Evolutionary conservation across 192 early-diverging fungal genomes (phyloP).

Genomic region (Coemansia sp.): DNA sequence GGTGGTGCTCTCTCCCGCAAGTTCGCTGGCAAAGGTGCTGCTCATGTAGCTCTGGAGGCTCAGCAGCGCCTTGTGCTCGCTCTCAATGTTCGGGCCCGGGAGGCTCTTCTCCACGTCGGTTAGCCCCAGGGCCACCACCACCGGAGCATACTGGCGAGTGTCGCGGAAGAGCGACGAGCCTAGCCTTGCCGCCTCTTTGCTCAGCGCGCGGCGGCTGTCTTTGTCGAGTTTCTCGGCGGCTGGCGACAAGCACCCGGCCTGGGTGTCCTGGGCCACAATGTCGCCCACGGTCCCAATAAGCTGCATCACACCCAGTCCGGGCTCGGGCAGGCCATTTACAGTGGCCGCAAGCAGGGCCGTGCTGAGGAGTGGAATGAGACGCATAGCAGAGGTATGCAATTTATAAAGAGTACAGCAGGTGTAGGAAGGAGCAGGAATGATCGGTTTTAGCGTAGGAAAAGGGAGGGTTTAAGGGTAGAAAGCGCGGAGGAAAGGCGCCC

Average conservation of each 20-base stretch:
- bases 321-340: neutral
- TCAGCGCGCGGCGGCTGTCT: conserved; percentile 8
- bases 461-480: neutral
- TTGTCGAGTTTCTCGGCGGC: conserved; percentile 7
- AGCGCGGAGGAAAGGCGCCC: neutral
- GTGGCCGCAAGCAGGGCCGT: neutral
- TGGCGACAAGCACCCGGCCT: conserved; percentile 23
- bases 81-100: no score
- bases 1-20: neutral
- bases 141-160: conserved; percentile 42
- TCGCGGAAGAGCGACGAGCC: conserved; percentile 33
- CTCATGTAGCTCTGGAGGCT: conserved; percentile 15
- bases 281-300: neutral
- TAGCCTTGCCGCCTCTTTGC: conserved; percentile 20
- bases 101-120: no score
- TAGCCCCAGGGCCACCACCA: conserved; percentile 20
- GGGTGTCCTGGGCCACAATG: conserved; percentile 14
- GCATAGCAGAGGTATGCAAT: neutral
- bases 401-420: neutral
- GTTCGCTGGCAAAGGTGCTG: neutral
- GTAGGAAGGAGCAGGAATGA: no score
- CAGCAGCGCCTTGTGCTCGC: conserved; percentile 25
- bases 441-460: neutral
- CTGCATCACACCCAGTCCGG: neutral
- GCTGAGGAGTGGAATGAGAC: neutral